Evolutionary conservation across 108 stramenopile genomes (phyloP), one percentile per base, ranked within the genome.

Genomic region (Skeletonema costatum): DNA sequence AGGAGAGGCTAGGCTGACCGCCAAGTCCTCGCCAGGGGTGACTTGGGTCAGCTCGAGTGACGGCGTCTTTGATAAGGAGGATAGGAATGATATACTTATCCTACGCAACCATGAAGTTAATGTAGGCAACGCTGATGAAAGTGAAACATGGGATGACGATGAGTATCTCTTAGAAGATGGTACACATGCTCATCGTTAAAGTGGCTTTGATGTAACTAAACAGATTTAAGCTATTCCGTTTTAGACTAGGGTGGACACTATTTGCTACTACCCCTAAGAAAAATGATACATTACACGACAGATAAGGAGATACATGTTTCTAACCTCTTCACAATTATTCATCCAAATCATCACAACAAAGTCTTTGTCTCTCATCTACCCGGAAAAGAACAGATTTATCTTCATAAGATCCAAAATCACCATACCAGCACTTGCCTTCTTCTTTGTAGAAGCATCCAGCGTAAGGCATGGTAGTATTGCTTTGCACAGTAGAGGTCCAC

Each of bases 71-170:
- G 63, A 51, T 68, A 78, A 31, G 48, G 84, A 56, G 32, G 85
- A 93, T 63, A 86, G 80, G 72, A 93, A 90, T 77, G 87, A 87
- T 66, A 83, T 90, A 63, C 85, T 90, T 4, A 78, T 93, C 67
- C 38, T 93, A 7, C 77, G 89, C 39, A 93, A 90, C 53, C 90
- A 83, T 41, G 69, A 68, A 14, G 38, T 33, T 3, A 70, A 33
- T 13, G 29, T 19, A 33, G 61, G 30, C 4, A 48, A 69, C 2
- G 70, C 60, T 32, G 48, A 72, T 12, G 76, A 84, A 44, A 50
- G 66, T 9, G 80, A 78, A 21, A 64, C 68, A 21, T 83, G 79
- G 83, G 83, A 86, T 32, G 87, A 88, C 50, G 85, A 72, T 60
- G 79, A 86, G 33, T 83, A 77, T 44, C 72, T 88, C 50, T 65